Evolutionary conservation across 768 basidiomycete genomes (phyloP).

Genomic region (Tephrocybe sp.): DNA sequence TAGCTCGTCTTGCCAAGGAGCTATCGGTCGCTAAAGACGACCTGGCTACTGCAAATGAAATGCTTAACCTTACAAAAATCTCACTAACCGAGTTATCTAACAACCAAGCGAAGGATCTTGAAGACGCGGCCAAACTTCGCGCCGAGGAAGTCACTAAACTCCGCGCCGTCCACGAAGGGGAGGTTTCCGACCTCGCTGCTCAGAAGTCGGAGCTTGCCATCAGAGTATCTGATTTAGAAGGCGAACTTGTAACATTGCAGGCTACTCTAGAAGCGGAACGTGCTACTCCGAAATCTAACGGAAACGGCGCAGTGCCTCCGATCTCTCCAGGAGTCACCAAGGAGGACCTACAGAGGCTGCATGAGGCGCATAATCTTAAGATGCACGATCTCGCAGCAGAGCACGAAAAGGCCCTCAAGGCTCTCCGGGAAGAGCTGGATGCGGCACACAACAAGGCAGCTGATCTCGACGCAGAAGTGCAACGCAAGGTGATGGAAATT

Average conservation of each 20-base stretch:
- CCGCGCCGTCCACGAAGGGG: conserved; percentile 55
- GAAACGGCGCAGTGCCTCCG: conserved; percentile 34
- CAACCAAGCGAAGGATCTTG: conserved; percentile 70
- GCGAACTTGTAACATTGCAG: conserved; percentile 66
- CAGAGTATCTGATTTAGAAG: conserved; percentile 71
- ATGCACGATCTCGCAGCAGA: conserved; percentile 69
- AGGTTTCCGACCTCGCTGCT: conserved; percentile 49
- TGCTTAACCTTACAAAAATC: conserved; percentile 64
- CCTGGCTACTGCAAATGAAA: conserved; percentile 58
- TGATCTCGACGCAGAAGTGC: conserved; percentile 58
- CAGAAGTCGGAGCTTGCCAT: conserved; percentile 64
- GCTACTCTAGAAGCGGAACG: conserved; percentile 50
- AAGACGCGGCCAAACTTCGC: conserved; percentile 67
- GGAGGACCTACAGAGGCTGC: conserved; percentile 73
- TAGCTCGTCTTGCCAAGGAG: conserved; percentile 55
- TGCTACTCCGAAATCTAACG: conserved; percentile 56
- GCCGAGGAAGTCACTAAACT: conserved; percentile 70
- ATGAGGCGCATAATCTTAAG: conserved; percentile 85
- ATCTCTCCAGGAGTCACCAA: conserved; percentile 56
- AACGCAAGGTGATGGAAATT: conserved; percentile 78
- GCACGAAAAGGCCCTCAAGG: conserved; percentile 56
- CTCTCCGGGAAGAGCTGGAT: conserved; percentile 56
- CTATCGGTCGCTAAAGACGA: conserved; percentile 68
- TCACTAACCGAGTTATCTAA: conserved; percentile 69
- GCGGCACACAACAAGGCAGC: conserved; percentile 42